These are phyloP conservation scores for Psidium friedrichsthalianum DNA, from an alignment of 345 rosid species.

Conservation along the genomic window DNA sequence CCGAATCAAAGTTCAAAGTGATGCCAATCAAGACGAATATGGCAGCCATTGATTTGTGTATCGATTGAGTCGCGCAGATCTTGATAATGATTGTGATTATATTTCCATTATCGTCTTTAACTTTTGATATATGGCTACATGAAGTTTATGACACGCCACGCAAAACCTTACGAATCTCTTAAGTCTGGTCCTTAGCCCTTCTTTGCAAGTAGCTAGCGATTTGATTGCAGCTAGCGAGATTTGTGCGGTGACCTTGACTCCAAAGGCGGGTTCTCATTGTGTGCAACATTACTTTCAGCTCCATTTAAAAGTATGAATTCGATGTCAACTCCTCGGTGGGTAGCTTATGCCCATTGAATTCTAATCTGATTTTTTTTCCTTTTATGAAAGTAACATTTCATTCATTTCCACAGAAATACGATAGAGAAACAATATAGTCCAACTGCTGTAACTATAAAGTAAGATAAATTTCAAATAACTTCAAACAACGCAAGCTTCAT, in stretches of 20 bases:
- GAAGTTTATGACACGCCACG: not conserved
- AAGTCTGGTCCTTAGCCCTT: not conserved
- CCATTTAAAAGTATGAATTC: not conserved
- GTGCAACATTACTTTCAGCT: not conserved
- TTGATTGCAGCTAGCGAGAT: not conserved
- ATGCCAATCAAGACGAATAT: fast-evolving
- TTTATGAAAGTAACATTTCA: too few species aligned
- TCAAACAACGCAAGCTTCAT: too few species aligned
- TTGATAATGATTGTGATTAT: not conserved
- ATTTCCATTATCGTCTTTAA: not conserved
- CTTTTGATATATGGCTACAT: not conserved
- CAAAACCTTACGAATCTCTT: not conserved
- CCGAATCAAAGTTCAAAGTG: not conserved
- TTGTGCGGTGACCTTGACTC: not conserved
- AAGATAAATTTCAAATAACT: too few species aligned
- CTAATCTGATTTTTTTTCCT: not conserved
- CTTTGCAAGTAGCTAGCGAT: not conserved
- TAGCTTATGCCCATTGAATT: not conserved
- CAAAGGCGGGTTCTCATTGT: not conserved
- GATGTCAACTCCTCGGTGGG: not conserved
- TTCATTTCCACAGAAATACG: too few species aligned
- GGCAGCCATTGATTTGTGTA: not conserved
- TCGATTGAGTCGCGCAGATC: not conserved
- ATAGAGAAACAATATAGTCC: too few species aligned
- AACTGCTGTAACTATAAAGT: too few species aligned